Evolutionary conservation across 1,284 basidiomycete genomes (phyloP), one percentile per base, ranked within the genome.

Genomic region (Cutaneotrichosporon cavernicola): DNA sequence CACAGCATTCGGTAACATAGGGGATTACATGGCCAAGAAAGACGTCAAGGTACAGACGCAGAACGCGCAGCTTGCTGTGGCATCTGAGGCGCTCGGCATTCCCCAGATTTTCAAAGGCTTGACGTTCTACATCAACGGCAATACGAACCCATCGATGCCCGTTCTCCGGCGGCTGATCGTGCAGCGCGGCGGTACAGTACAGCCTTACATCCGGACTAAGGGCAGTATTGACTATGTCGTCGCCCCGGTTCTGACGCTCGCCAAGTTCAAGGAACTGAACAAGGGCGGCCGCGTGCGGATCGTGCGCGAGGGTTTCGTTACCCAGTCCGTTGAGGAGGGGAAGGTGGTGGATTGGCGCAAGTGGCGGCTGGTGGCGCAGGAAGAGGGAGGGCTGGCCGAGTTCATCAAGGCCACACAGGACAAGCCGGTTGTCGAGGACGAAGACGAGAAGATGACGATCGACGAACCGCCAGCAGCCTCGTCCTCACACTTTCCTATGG

Each of bases 61-160:
- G 80, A 93, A 94, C 69, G 77, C 83, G 4, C 84, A 86, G 65
- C 82, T 92, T 53, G 84, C 83, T 32, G 61, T 70, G 8, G 64
- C 69, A 0, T 70, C 70, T 8, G 72, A 62, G 14, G 65, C 58
- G 2, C 51, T 64, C 11, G 71, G 58, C 18, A 79, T 80, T 55
- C 83, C 83, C n/a, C 80, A 81, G 63, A 85, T 95, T 46, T 92
- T 96, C 69, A 81, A 83, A 36, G 89, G 87, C 1, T 66, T 94
- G 26, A 83, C 88, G 0, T 88, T 96, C 64, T 91, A 95, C 78
- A 93, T 95, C 76, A 97, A 97, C 74, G 95, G 95, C 0, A 91
- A 88, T 82, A 97, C 93, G 0, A 83, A 86, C 32, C 94, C 95
- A 7, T 92, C 93, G 5, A 87, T 93, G 60, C 90, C 92, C 73